Percentiles rank a stretch among this genome's conserved stretches.
These are phyloP conservation scores for Calocera cornea DNA, from an alignment of 768 basidiomycete species.

Conservation along the genomic window DNA sequence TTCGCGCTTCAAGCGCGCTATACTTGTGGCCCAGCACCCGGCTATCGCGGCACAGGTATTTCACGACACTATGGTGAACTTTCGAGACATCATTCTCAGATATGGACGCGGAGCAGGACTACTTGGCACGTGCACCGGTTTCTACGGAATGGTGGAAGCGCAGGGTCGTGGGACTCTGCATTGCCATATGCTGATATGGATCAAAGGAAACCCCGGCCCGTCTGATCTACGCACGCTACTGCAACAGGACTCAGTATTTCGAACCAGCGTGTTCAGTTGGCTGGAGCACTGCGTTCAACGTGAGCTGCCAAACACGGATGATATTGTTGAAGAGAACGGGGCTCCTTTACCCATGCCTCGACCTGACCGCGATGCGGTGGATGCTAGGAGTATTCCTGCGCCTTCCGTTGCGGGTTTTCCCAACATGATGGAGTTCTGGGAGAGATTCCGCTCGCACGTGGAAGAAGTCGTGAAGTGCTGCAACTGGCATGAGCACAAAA, in stretches of 20 bases:
- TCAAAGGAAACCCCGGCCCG: slow-evolving; percentile 25
- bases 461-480: background rate
- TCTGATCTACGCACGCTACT: slow-evolving; percentile 17
- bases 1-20: slow-evolving; percentile 20
- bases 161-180: slow-evolving; percentile 30
- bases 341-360: background rate
- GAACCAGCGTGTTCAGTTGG: slow-evolving; percentile 13
- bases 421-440: no score
- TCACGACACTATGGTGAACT: slow-evolving; percentile 28
- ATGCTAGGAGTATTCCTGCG: background rate
- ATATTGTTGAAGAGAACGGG: background rate
- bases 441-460: no score
- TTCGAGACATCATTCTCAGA: slow-evolving; percentile 13
- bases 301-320: slow-evolving; percentile 15
- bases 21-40: slow-evolving; percentile 31
- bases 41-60: slow-evolving; percentile 30
- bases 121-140: slow-evolving; percentile 24
- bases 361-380: background rate
- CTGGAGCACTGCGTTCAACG: slow-evolving; percentile 22
- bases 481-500: background rate
- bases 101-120: slow-evolving; percentile 18
- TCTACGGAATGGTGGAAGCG: slow-evolving; percentile 32
- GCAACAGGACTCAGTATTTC: slow-evolving; percentile 15
- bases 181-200: slow-evolving; percentile 32
- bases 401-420: no score